These are phyloP conservation scores for Toxicodendron radicans DNA, from an alignment of 345 rosid genomes.

Conservation along the genomic window DNA sequence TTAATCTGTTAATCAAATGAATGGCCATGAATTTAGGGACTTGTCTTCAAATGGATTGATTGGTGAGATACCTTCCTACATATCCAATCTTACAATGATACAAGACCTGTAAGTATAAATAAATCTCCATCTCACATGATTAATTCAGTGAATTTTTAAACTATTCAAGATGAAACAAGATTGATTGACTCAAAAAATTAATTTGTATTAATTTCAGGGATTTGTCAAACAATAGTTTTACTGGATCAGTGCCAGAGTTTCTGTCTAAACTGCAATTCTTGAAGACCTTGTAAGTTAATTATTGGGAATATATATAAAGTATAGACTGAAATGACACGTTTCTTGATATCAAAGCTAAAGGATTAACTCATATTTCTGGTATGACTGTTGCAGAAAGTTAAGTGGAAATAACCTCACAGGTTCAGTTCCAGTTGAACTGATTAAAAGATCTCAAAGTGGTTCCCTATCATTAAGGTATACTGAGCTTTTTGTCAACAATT, in stretches of 20 bases:
- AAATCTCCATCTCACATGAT: not conserved
- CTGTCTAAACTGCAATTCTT: conserved; percentile 24
- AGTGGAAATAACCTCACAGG: conserved; percentile 26
- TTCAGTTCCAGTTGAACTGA: conserved; percentile 19
- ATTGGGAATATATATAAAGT: not conserved
- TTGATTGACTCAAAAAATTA: not conserved
- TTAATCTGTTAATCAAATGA: conserved; percentile 2
- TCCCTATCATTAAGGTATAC: conserved; percentile 15
- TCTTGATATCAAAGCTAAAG: not conserved
- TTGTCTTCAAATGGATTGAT: conserved; percentile 35
- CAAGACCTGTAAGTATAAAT: conserved; percentile 27
- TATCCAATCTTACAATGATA: conserved; percentile 27
- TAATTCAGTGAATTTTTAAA: not conserved
- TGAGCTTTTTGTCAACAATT: not conserved
- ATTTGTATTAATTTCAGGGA: conserved; percentile 18
- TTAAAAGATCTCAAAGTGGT: conserved; percentile 17
- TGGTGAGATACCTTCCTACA: conserved; percentile 27
- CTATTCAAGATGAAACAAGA: not conserved
- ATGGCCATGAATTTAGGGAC: conserved; percentile 17
- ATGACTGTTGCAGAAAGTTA: conserved; percentile 12
- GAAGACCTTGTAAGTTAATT: conserved; percentile 26
- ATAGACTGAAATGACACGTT: not conserved
- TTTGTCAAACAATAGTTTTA: conserved; percentile 31
- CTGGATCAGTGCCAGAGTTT: conserved; percentile 25
- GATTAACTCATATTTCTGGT: not conserved